Conservation (phyloP, 2,329 filamentous ascomycete species). For the Claviceps spartinae region DNA sequence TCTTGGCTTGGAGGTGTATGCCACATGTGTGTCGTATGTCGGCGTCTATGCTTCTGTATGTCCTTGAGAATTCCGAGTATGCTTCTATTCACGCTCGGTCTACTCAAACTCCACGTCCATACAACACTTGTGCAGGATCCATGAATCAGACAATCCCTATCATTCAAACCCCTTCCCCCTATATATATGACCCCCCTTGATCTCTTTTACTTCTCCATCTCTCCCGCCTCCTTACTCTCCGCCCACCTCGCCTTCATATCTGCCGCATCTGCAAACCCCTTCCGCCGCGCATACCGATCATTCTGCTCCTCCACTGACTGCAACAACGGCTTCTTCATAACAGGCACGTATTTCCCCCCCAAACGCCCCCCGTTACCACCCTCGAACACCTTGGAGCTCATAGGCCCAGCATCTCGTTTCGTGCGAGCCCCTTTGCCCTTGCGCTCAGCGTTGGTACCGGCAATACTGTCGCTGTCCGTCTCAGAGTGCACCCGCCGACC, state of each 20-base stretch:
- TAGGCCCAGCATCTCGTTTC: slow-evolving; percentile 15
- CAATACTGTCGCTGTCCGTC: neutral
- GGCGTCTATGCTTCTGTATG: no score
- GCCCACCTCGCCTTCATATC: slow-evolving; percentile 29
- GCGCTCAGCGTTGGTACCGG: no score
- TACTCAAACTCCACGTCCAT: neutral
- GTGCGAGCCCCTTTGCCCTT: neutral
- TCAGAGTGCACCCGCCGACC: slow-evolving; percentile 8
- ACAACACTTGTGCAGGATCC: neutral
- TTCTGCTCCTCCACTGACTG: slow-evolving; percentile 42
- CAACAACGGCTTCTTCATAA: slow-evolving; percentile 37
- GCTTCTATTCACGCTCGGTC: slow-evolving; percentile 1
- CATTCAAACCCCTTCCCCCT: no score
- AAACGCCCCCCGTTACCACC: slow-evolving; percentile 39
- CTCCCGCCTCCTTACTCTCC: slow-evolving; percentile 13
- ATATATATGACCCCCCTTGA: neutral
- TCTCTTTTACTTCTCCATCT: slow-evolving; percentile 12
- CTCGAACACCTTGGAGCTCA: slow-evolving; percentile 29
- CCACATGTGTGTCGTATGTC: no score
- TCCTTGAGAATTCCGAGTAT: no score
- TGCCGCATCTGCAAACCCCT: slow-evolving; percentile 40
- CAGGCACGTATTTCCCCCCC: slow-evolving; percentile 39
- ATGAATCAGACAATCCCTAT: no score
- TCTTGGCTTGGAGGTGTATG: no score
- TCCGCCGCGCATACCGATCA: slow-evolving; percentile 46